Conservation (phyloP, 495 filamentous ascomycete species). For the Chlorociboria aeruginascens region DNA sequence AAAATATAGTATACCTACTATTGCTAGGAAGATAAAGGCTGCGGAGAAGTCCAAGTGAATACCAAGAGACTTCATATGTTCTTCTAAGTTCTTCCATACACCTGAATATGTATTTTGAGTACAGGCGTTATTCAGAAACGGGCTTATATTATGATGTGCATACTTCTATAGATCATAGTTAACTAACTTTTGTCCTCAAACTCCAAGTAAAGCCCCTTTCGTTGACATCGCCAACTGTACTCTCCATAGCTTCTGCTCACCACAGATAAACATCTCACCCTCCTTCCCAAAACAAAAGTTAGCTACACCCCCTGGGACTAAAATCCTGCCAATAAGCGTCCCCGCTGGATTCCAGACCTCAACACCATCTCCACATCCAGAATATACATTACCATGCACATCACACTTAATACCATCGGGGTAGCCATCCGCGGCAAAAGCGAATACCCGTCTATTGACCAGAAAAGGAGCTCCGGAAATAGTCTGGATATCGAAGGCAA, state of each 20-base stretch:
- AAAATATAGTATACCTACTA: background rate
- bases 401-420: slow-evolving; percentile 53
- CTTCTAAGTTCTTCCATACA: background rate
- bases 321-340: slow-evolving; percentile 42
- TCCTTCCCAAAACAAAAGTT: slow-evolving; percentile 34
- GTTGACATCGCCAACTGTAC: slow-evolving; percentile 22
- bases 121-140: too few relatives aligned
- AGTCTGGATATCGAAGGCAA: slow-evolving; percentile 15
- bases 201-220: slow-evolving; percentile 24
- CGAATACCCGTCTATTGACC: slow-evolving; percentile 40
- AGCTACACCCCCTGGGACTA: slow-evolving; percentile 22
- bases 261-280: slow-evolving; percentile 30
- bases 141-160: background rate
- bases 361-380: slow-evolving; percentile 48
- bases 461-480: slow-evolving; percentile 24
- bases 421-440: slow-evolving; percentile 39
- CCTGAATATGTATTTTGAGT: background rate
- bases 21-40: background rate
- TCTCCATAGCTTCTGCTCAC: slow-evolving; percentile 30
- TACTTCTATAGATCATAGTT: background rate
- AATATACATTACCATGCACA: slow-evolving; percentile 46
- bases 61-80: background rate
- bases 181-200: background rate
- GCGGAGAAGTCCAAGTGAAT: slow-evolving; percentile 3
- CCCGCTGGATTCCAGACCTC: slow-evolving; percentile 47